Evolutionary conservation across 2,329 filamentous ascomycete genomes (phyloP).

Genomic region (Stachybotrys chlorohalonatus): DNA sequence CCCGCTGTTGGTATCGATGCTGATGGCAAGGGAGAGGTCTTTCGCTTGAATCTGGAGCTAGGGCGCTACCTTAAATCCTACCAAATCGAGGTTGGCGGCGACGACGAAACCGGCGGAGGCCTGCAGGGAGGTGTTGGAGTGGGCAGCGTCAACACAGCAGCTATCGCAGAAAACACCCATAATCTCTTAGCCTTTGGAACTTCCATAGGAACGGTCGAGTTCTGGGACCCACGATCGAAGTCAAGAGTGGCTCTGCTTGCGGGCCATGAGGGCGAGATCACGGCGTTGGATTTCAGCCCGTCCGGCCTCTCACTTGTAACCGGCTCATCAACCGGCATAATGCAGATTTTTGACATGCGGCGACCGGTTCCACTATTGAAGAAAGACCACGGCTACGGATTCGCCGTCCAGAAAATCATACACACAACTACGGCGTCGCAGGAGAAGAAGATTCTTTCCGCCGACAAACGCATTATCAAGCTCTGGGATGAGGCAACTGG

Average conservation of each 20-base stretch:
- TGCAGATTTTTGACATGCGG: constrained; percentile 87
- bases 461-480: constrained; percentile 95
- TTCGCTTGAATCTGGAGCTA: constrained; percentile 81
- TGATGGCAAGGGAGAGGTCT: constrained; percentile 86
- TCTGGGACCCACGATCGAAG: constrained; percentile 86
- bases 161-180: constrained; percentile 81
- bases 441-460: constrained; percentile 80
- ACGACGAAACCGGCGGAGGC: constrained; percentile 68
- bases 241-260: constrained; percentile 71
- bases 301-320: constrained; percentile 79
- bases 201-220: constrained; percentile 88
- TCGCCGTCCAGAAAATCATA: constrained; percentile 77
- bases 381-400: constrained; percentile 95
- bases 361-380: constrained; percentile 76
- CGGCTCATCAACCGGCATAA: constrained; percentile 78
- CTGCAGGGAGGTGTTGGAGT: constrained; percentile 81
- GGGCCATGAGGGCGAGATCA: constrained; percentile 63
- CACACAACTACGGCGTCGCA: constrained; percentile 63
- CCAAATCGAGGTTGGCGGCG: constrained; percentile 79
- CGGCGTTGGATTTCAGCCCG: constrained; percentile 75
- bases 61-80: constrained; percentile 94
- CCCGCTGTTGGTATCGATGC: constrained; percentile 80
- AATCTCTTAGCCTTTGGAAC: constrained; percentile 91
- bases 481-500: constrained; percentile 83
- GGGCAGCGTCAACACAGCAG: constrained; percentile 78